Evolutionary conservation across 768 basidiomycete species (phyloP).

Genomic region (Rhodosporidiobolus odoratus): DNA sequence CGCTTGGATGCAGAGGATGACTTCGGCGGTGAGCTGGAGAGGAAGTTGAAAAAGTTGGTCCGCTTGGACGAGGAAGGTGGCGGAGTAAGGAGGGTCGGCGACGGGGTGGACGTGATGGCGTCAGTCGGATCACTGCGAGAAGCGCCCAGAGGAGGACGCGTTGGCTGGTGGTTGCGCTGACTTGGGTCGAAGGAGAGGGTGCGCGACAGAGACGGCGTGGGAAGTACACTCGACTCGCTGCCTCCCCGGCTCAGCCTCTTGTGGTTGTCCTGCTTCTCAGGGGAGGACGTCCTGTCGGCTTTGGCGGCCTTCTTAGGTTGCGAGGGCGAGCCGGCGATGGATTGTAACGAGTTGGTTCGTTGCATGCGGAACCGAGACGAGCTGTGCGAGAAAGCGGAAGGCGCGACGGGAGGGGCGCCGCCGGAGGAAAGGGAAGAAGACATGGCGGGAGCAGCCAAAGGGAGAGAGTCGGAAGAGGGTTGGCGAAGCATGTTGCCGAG

Average conservation of each 20-base stretch:
- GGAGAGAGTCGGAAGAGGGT: conserved; percentile 1
- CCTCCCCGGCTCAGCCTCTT: conserved; percentile 25
- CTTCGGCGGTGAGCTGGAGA: not conserved
- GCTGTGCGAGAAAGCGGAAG: not conserved
- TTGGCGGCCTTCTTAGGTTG: conserved; percentile 15
- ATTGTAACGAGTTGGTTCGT: conserved; percentile 31
- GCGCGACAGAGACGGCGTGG: conserved; percentile 9
- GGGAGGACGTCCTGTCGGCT: not conserved
- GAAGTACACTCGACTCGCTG: conserved; percentile 19
- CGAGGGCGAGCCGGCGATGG: conserved; percentile 34
- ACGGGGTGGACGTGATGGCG: no score
- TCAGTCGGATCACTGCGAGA: no score
- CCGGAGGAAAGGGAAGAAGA: not conserved
- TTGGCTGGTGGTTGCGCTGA: not conserved
- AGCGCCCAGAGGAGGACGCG: not conserved
- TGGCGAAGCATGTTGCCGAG: conserved; percentile 31
- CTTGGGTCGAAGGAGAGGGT: conserved; percentile 3
- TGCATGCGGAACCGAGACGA: conserved; percentile 14
- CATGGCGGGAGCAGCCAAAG: not conserved
- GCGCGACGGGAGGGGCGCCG: not conserved
- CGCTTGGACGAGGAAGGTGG: not conserved
- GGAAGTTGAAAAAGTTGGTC: not conserved
- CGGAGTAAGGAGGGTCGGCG: not conserved
- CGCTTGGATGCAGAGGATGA: not conserved
- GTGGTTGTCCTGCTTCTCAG: not conserved